Percentiles rank a stretch among this genome's conserved stretches.
phyloP scores from a whole-genome alignment of 1,284 basidiomycete species.

The Pseudozyma sp. region DNA sequence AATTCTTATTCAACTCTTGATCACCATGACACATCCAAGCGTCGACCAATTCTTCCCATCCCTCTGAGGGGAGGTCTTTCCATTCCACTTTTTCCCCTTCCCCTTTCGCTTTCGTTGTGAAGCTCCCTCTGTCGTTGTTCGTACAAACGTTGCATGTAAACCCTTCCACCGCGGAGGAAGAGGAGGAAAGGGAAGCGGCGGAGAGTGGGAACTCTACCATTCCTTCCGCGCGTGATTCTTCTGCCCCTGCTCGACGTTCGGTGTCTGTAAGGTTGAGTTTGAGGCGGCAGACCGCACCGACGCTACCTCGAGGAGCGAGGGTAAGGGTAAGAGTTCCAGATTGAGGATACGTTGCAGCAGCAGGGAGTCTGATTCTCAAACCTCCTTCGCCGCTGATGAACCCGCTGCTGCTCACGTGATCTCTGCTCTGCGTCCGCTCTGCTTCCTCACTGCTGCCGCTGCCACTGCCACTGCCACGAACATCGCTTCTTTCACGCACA shows the following conservation, averaged over 20 bases:
- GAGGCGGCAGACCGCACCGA: constrained; percentile 10
- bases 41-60: constrained; percentile 96
- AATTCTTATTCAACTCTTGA: constrained; percentile 72
- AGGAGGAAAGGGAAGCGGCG: constrained; percentile 5
- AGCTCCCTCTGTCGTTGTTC: neutral
- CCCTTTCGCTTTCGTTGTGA: neutral
- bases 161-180: neutral
- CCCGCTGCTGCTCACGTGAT: constrained; percentile 12
- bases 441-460: constrained; percentile 6
- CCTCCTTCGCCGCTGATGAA: too few species aligned
- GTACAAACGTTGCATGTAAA: constrained; percentile 23
- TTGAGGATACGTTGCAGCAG: constrained; percentile 4
- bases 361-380: constrained; percentile 11
- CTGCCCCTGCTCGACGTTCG: constrained; percentile 8
- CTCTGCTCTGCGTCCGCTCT: constrained; percentile 14
- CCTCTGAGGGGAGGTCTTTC: constrained; percentile 88
- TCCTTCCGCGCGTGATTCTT: constrained; percentile 11
- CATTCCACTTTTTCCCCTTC: constrained; percentile 70
- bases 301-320: neutral
- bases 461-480: constrained; percentile 7
- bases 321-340: constrained; percentile 8
- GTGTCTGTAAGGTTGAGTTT: constrained; percentile 21
- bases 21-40: constrained; percentile 98
- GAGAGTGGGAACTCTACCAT: constrained; percentile 31
- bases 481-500: constrained; percentile 3